These are phyloP conservation scores for Acidomyces sp. DNA, from an alignment of 495 filamentous ascomycete genomes.

Conservation along the genomic window DNA sequence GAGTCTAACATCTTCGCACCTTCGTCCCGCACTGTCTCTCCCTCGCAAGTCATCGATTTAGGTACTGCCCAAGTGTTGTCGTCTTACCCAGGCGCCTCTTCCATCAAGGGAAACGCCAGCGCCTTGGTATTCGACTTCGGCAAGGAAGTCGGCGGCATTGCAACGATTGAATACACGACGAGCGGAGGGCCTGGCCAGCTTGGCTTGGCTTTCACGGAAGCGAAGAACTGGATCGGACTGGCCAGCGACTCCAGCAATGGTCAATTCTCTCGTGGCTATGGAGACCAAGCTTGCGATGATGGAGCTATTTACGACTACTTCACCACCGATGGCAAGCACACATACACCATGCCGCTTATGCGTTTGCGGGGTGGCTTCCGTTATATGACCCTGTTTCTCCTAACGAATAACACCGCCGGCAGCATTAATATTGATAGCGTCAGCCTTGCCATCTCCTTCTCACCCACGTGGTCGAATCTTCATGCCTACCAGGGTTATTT, in stretches of 20 bases:
- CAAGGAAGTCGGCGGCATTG: constrained; percentile 31
- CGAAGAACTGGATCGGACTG: constrained; percentile 48
- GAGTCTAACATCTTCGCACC: constrained; percentile 49
- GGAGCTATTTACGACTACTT: constrained; percentile 28
- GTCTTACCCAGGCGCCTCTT: constrained; percentile 23
- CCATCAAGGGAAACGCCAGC: constrained; percentile 22
- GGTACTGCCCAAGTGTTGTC: constrained; percentile 26
- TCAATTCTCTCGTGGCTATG: constrained; percentile 24
- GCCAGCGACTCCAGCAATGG: constrained; percentile 48
- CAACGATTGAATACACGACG: constrained; percentile 24
- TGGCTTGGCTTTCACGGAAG: constrained; percentile 50
- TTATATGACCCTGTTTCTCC: constrained; percentile 34
- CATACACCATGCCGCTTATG: constrained; percentile 25
- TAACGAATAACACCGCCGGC: constrained; percentile 13
- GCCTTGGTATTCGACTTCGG: constrained; percentile 35
- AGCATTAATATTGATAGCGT: constrained; percentile 9
- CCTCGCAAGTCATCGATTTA: constrained; percentile 34
- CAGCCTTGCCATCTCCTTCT: constrained; percentile 31
- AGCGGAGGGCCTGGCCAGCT: constrained; percentile 32
- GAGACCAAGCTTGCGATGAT: constrained; percentile 12
- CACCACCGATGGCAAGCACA: constrained; percentile 31
- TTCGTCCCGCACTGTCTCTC: constrained; percentile 38
- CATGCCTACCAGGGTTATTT: constrained; percentile 40
- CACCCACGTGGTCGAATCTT: constrained; percentile 45
- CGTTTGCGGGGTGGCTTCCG: constrained; percentile 32